These are phyloP conservation scores for Bifiguratus adelaidae DNA, from an alignment of 192 early-diverging fungal species.

Conservation along the genomic window DNA sequence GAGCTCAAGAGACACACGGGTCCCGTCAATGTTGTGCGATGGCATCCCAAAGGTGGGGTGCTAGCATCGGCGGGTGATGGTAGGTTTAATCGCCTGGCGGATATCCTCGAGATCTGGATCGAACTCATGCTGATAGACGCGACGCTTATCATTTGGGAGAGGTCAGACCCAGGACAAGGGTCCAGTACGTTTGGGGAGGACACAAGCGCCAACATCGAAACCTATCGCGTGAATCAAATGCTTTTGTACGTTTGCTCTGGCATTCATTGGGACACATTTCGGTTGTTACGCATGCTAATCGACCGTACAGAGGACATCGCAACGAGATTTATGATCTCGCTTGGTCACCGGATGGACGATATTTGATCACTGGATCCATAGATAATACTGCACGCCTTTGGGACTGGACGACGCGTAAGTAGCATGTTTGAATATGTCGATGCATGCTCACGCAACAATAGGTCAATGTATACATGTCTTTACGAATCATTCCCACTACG, in stretches of 20 bases:
- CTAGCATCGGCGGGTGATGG: constrained; percentile 89
- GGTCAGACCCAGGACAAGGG: constrained; percentile 43
- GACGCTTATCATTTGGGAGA: constrained; percentile 79
- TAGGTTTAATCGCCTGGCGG: constrained; percentile 14
- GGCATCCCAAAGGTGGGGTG: constrained; percentile 57
- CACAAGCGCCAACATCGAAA: constrained; percentile 56
- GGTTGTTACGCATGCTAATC: too few relatives aligned
- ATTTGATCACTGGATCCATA: constrained; percentile 75
- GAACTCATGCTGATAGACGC: too few relatives aligned
- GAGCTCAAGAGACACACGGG: constrained; percentile 76
- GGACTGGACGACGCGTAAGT: constrained; percentile 60
- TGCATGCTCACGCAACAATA: constrained; percentile 6
- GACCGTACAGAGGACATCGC: constrained; percentile 46
- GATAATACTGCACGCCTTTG: constrained; percentile 85
- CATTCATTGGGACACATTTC: too few relatives aligned
- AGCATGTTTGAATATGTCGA: neutral
- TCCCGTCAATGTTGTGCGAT: constrained; percentile 90
- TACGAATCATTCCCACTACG: constrained; percentile 80
- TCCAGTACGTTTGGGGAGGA: constrained; percentile 21
- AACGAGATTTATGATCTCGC: constrained; percentile 87
- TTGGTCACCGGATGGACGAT: constrained; percentile 83
- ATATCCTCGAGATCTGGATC: too few relatives aligned
- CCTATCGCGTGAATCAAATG: constrained; percentile 61
- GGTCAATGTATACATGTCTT: constrained; percentile 67
- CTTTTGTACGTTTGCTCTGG: constrained; percentile 55